Evolutionary conservation across 1,284 basidiomycete genomes (phyloP), one percentile per base, ranked within the genome.

Genomic region (Fomitopsis pinicola): DNA sequence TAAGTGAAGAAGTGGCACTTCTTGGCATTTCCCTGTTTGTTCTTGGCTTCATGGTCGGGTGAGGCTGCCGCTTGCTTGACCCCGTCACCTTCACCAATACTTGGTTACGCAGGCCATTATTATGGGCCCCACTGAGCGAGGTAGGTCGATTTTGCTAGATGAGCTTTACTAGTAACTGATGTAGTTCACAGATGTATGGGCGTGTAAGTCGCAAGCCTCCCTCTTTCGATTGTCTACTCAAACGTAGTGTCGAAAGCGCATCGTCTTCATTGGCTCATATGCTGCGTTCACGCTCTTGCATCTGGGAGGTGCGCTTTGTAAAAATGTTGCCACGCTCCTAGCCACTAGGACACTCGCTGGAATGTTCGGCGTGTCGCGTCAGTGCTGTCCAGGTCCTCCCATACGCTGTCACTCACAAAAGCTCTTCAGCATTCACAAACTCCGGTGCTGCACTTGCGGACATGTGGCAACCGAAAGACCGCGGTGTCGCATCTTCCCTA

Each of bases 41-140:
- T 36, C 71, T 86, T 30, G 80, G 78, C 1, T 73, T 78, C 62
- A 75, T 71, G 6, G 57, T 77, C n/a, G 77, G 75, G 76, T 76
- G 58, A 44, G 71, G 40, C 15, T n/a, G 6, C 12, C 19, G 17
- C 0, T 50, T 30, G 48, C 28, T 12, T 33, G 10, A n/a, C n/a
- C 8, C 12, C 4, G 22, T n/a, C 1, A 22, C 30, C 26, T 19
- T 59, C 56, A 40, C 50, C 14, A 30, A 28, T 33, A 8, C 9
- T 17, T 33, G 28, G 28, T 10, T 1, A 12, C n/a, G 6, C 46
- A 83, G 82, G 2, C 85, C 85, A 1, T 71, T 86, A 3, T 57
- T 88, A 5, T 89, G 86, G 77, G 87, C 88, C 3, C 85, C 88
- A 0, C 70, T 87, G 64, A 82, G 82, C 55, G 88, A 89, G 75